Evolutionary conservation across 257 asterid genomes (phyloP).

Genomic region (Ballota nigra): DNA sequence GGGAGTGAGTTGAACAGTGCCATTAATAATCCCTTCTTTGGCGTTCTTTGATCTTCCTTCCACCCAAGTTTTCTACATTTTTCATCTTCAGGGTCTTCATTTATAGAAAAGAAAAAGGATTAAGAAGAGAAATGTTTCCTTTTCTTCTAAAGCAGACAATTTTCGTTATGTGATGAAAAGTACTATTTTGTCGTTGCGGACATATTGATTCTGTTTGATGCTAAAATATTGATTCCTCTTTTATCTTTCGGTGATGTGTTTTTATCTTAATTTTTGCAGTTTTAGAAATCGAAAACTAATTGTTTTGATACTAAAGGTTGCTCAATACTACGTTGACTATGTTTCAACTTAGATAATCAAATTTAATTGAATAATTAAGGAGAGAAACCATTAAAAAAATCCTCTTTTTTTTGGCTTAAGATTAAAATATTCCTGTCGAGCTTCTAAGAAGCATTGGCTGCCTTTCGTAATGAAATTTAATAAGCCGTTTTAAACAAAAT

Average conservation of each 20-base stretch:
- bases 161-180: neutral
- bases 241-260: neutral
- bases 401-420: no score
- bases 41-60: slow-evolving; percentile 56
- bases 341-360: no score
- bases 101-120: neutral
- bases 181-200: neutral
- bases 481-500: neutral
- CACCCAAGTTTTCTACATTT: neutral
- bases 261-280: neutral
- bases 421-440: neutral
- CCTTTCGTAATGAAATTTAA: neutral
- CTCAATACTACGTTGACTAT: neutral
- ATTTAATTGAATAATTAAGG: no score
- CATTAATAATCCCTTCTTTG: slow-evolving; percentile 85
- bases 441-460: neutral
- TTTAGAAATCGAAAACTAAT: neutral
- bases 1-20: slow-evolving; percentile 89
- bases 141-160: neutral
- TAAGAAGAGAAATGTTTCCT: neutral
- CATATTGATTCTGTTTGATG: neutral
- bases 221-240: neutral
- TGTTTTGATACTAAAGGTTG: neutral
- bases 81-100: neutral
- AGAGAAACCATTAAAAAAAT: no score